A percentile compares a stretch with the other conserved stretches of the same genome.
These are phyloP conservation scores for Botrytis pseudocinerea DNA, from an alignment of 2,329 filamentous ascomycete genomes.

Conservation along the genomic window DNA sequence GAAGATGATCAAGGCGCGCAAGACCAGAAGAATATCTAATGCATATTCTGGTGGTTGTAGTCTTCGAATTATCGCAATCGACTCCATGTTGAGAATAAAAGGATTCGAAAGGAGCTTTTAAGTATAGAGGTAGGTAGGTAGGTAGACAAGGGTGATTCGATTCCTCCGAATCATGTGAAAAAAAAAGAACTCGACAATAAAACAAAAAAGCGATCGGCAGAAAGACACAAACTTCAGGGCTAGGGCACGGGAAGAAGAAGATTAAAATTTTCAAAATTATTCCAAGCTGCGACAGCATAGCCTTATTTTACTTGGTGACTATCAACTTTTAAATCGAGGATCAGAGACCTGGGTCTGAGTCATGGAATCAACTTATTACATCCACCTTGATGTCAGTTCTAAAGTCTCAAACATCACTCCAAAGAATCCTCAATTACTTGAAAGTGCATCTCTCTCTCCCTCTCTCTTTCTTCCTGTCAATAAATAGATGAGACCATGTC, in stretches of 20 bases:
- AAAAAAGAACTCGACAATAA: no score
- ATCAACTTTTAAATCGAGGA: not conserved
- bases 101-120: not conserved
- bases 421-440: not conserved
- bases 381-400: not conserved
- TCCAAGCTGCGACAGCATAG: not conserved
- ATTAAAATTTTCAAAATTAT: not conserved
- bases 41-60: not conserved
- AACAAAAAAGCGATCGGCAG: not conserved
- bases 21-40: not conserved
- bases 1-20: not conserved
- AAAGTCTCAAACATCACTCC: accelerated
- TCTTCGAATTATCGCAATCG: not conserved
- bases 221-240: no score
- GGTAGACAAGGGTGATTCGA: no score
- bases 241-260: not conserved
- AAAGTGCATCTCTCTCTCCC: not conserved
- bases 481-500: not conserved
- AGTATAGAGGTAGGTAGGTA: no score
- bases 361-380: not conserved
- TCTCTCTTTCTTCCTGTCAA: no score
- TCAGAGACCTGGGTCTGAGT: no score
- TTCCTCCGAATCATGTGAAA: not conserved
- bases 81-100: not conserved
- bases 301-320: not conserved